Evolutionary conservation across 306 rosid genomes (phyloP), one percentile per base, ranked within the genome.

Genomic region (Gleditsia sinensis): DNA sequence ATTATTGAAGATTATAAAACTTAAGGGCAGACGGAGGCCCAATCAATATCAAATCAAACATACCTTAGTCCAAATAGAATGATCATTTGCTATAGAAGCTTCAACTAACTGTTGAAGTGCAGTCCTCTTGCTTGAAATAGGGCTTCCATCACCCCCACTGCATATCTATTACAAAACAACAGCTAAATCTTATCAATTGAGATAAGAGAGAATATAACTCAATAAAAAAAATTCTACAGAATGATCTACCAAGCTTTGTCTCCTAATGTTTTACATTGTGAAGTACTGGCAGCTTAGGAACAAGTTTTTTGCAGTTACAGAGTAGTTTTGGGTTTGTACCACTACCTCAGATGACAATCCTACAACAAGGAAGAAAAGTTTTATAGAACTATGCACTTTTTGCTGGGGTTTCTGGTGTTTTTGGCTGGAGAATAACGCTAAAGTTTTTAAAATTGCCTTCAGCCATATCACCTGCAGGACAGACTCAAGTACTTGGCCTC

Each of bases 41-140:
- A 2, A 40, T 39, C 39, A 56, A 50, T 25, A 73, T 63, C 63
- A 76, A 76, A 77, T 70, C 33, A 59, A 59, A 76, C 77, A 85
- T 83, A 95, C 99, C 99, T 90, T 90, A 20, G 84, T 81, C 99
- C 99, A 95, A 80, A 92, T 57, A 73, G 96, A 87, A 67, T 79
- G 84, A 77, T 95, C 97, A 75, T 92, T 92, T 71, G 87, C 66
- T 21, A 75, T 50, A 39, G 99, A 95, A 75, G 91, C 90, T 65
- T 92, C 94, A 36, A 90, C 82, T 77, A 95, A 79, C 79, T 95
- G 97, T 77, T 92, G 97, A 81, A 95, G 89, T 33, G 99, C 97
- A 69, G 77, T 76, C 51, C 83, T 83, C 80, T 90, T 95, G 72
- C 87, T 90, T 55, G 90, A 82, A 72, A 85, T 28, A 64, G 91